Evolutionary conservation across 306 rosid genomes (phyloP), one percentile per base, ranked within the genome.

Genomic region (Echinosophora koreensis): DNA sequence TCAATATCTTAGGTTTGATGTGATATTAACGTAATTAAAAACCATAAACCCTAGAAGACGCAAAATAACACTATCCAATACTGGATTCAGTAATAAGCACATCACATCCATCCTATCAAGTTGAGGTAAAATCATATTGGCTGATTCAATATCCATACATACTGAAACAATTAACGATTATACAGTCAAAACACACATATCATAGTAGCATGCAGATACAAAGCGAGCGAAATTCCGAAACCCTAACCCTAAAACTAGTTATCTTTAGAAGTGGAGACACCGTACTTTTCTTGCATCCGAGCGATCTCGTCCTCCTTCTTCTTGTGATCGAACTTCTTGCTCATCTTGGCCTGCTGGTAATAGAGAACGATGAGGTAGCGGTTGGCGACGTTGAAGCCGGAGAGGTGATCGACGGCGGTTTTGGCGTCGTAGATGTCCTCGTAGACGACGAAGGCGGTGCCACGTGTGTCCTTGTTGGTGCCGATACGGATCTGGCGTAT

Each of bases 361-460:
- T 95, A 95, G 27, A 95, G 86, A 63, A 95, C 99, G 60, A 22
- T 22, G 22, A 22, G 22, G 22, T 22, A 22, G 1, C 22, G 22
- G 22, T 22, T 22, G 22, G 22, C 22, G 22, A 94, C 98, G 78
- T 94, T 94, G 90, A 94, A 94, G 22, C 98, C 98, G 8, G 98
- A 92, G 61, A 94, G 96, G 61, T 92, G 98, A 55, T 94, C 98
- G 37, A 94, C 98, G 41, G 98, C 98, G 39, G 98, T 94, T 55
- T 95, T 95, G 59, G 99, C 99, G 62, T 95, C 99, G 81, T 95
- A 95, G 83, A 95, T 95, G 58, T 95, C 99, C 85, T 95, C 99
- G 94, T 95, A 95, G 0, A 95, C 97, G 2, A 95, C 97, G 77
- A 89, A 95, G 41, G 99, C 99, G 2, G 99, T 95, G 38, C 99